These are phyloP conservation scores for Nicotiana obtusifolia DNA, from an alignment of 257 asterid genomes.

Conservation along the genomic window DNA sequence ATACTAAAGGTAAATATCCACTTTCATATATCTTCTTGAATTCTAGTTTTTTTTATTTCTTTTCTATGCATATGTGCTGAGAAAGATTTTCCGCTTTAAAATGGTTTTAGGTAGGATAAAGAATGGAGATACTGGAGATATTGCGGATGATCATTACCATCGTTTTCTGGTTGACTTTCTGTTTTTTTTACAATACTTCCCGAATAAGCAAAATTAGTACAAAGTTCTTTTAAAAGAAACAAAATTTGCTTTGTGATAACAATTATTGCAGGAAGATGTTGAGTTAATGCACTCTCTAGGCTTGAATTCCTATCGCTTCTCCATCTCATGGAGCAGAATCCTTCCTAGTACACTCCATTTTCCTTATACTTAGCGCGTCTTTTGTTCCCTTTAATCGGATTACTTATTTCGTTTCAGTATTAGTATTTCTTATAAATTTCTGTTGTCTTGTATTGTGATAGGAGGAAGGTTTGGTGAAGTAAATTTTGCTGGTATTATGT, in stretches of 20 bases:
- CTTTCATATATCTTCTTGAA: neutral
- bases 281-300: slow-evolving; percentile 57
- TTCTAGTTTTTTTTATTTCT: neutral
- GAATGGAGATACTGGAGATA: slow-evolving; percentile 51
- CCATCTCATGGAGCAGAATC: slow-evolving; percentile 85
- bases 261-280: slow-evolving; percentile 55
- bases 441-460: slow-evolving; percentile 19
- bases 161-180: slow-evolving; percentile 49
- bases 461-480: slow-evolving; percentile 61
- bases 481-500: slow-evolving; percentile 41
- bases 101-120: slow-evolving; percentile 35
- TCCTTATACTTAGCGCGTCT: neutral
- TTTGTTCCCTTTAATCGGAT: neutral
- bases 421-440: neutral
- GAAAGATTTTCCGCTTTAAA: neutral
- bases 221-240: neutral
- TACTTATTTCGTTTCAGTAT: neutral
- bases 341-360: slow-evolving; percentile 47
- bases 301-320: slow-evolving; percentile 59
- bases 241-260: neutral
- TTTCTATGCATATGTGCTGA: neutral
- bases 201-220: neutral
- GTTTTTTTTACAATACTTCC: neutral
- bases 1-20: slow-evolving; percentile 26
- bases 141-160: slow-evolving; percentile 81